These are phyloP conservation scores for Pythium phragmitis DNA, from an alignment of 352 stramenopile species.

Conservation along the genomic window DNA sequence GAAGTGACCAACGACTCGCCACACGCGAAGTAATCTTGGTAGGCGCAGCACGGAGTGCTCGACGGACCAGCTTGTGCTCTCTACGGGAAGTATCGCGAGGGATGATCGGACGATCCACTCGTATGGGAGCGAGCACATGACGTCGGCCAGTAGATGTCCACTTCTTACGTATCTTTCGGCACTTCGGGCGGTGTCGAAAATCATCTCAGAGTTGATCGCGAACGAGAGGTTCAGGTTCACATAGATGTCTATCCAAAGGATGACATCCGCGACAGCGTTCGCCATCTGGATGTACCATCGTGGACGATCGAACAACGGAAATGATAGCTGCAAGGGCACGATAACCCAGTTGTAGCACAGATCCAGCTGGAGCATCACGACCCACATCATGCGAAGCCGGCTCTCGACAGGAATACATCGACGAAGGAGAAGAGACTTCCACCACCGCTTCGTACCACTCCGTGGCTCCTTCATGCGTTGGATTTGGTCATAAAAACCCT, in stretches of 20 bases:
- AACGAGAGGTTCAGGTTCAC: constrained; percentile 59
- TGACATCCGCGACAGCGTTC: constrained; percentile 41
- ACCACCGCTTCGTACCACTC: constrained; percentile 30
- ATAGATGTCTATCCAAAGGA: constrained; percentile 49
- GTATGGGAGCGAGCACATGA: constrained; percentile 48
- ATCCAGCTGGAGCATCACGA: constrained; percentile 37
- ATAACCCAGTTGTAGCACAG: constrained; percentile 58
- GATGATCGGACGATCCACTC: constrained; percentile 25
- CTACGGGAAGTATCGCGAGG: not conserved
- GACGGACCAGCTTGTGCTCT: constrained; percentile 5
- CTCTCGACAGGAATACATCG: constrained; percentile 44
- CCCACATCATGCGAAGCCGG: constrained; percentile 42
- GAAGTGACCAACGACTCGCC: constrained; percentile 37
- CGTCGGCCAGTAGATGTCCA: constrained; percentile 36
- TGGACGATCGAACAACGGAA: constrained; percentile 34
- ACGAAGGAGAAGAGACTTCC: constrained; percentile 32
- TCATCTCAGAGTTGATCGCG: constrained; percentile 56
- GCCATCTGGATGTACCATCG: constrained; percentile 33
- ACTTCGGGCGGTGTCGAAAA: constrained; percentile 39
- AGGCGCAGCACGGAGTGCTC: constrained; percentile 30
- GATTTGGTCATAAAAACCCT: constrained; percentile 56
- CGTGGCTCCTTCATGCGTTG: constrained; percentile 27
- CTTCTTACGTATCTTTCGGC: constrained; percentile 35
- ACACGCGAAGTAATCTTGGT: constrained; percentile 41
- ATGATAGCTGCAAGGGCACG: constrained; percentile 49